Percentiles rank a stretch among this genome's conserved stretches.
phyloP scores from a whole-genome alignment of 2,329 filamentous ascomycete genomes.

The Neodidymelliopsis sp. region DNA sequence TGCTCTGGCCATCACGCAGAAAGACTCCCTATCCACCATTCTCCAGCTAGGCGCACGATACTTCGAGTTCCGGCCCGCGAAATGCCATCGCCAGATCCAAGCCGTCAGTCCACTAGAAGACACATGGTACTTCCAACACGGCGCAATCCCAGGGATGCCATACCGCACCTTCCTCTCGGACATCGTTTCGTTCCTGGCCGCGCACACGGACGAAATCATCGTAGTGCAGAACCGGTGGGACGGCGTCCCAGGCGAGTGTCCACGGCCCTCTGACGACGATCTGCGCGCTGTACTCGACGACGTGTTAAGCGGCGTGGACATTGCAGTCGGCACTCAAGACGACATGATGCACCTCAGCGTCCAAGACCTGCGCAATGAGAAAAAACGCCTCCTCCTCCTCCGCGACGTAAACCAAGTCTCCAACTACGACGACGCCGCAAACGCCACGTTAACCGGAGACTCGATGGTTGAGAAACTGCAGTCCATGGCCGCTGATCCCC shows the following conservation, averaged over 20 bases:
- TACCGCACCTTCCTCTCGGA: constrained; percentile 55
- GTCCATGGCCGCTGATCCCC: constrained; percentile 29
- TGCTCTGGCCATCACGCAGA: constrained; percentile 61
- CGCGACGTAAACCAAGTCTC: constrained; percentile 34
- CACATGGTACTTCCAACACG: constrained; percentile 60
- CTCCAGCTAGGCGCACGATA: constrained; percentile 59
- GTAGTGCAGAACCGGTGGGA: constrained; percentile 61
- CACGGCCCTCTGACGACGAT: constrained; percentile 53
- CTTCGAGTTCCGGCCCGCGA: constrained; percentile 62
- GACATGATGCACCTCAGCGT: constrained; percentile 40
- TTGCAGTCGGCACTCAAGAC: constrained; percentile 32
- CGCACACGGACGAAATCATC: constrained; percentile 56
- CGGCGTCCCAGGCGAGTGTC: constrained; percentile 58
- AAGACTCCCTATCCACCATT: constrained; percentile 56
- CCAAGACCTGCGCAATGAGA: constrained; percentile 32
- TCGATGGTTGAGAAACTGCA: constrained; percentile 38
- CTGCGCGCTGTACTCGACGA: constrained; percentile 49
- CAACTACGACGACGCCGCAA: constrained; percentile 46
- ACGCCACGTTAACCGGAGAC: constrained; percentile 41
- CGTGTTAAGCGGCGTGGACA: constrained; percentile 32
- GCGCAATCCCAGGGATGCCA: constrained; percentile 59
- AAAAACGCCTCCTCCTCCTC: constrained; percentile 38
- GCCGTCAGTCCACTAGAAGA: constrained; percentile 51
- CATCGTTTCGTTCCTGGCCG: constrained; percentile 52
- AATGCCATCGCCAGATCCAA: constrained; percentile 55